Base-by-base conservation (phyloP, 345 rosid species). In the Conringia planisiliqua region DNA sequence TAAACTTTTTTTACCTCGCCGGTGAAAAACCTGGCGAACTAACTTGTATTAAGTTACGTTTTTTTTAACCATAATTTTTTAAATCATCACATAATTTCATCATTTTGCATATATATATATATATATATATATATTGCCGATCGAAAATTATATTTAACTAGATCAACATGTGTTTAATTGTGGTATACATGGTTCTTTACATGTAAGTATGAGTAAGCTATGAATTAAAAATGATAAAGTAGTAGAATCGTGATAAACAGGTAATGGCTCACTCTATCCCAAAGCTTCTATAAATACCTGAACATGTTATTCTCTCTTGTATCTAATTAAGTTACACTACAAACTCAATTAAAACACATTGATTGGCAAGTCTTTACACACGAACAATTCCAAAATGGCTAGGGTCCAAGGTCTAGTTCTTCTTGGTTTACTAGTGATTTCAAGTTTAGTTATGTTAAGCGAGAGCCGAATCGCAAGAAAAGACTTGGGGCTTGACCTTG, bases 381-480 rank as follows among this genome's bases (percentile, higher is more conserved):
- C 54, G 16, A 70, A 63, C 3, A 42, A 7, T 46, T 35, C 26
- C 40, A 60, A 71, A 66, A 78, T 72, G 81, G 57, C 69, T 58
- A 78, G 58, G 62, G 54, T 68, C 40, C 58, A 66, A 51, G 50
- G 73, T 72, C 7, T 77, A 11, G 16, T 66, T 59, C 44, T 70
- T 64, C 36, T 72, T 65, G 50, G 69, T 50, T 72, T 78, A 40
- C 35, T 72, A 50, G 74, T 71, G 9, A 62, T 57, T 56, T 51
- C 81, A 50, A 22, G 77, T 78, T 63, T 63, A 10, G 18, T 48
- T 51, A 74, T 79, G 71, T 57, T 79, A 38, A 57, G 74, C 5
- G 83, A 84, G 27, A 62, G 82, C 62, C 68, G 82, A n/a, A 63
- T 77, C 1, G 78, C 82, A 22, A 78, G 82, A 62, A 81, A 81